Evolutionary conservation across 2,329 filamentous ascomycete genomes (phyloP).

Genomic region (Penicillium sclerotiorum): DNA sequence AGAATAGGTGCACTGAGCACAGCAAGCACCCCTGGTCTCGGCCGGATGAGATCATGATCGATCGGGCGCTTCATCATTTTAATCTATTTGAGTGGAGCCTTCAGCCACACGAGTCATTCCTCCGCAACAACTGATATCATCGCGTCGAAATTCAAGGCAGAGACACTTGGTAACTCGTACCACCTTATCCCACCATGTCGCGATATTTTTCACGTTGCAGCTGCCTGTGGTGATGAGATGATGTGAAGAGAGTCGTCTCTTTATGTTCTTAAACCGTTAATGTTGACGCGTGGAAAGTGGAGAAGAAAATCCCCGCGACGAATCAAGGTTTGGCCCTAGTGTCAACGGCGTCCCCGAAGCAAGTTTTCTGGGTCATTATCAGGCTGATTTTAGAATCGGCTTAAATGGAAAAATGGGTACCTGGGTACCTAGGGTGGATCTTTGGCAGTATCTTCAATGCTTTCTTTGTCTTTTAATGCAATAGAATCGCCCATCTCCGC

Average conservation of each 20-base stretch:
- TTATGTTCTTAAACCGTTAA: no score
- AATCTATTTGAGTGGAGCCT: slow-evolving; percentile 29
- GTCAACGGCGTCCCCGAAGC: background rate
- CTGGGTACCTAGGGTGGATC: no score
- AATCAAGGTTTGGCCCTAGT: background rate
- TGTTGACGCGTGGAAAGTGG: background rate
- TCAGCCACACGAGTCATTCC: slow-evolving; percentile 30
- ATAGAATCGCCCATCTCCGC: no score
- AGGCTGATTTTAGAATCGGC: no score
- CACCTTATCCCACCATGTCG: no score
- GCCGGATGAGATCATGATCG: slow-evolving; percentile 29
- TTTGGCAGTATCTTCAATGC: no score
- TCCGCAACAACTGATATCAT: slow-evolving; percentile 20
- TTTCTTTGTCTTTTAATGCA: no score
- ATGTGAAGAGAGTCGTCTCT: no score
- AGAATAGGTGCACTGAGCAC: background rate
- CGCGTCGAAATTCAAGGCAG: slow-evolving; percentile 2
- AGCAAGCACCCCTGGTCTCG: slow-evolving; percentile 11
- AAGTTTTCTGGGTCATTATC: background rate
- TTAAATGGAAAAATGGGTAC: no score
- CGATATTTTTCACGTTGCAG: no score
- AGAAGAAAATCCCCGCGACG: background rate
- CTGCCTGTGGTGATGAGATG: no score
- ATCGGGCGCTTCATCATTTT: slow-evolving; percentile 26
- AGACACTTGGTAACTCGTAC: background rate